Evolutionary conservation across 139 green algal genomes (phyloP).

Genomic region (Chlorella sorokiniana): DNA sequence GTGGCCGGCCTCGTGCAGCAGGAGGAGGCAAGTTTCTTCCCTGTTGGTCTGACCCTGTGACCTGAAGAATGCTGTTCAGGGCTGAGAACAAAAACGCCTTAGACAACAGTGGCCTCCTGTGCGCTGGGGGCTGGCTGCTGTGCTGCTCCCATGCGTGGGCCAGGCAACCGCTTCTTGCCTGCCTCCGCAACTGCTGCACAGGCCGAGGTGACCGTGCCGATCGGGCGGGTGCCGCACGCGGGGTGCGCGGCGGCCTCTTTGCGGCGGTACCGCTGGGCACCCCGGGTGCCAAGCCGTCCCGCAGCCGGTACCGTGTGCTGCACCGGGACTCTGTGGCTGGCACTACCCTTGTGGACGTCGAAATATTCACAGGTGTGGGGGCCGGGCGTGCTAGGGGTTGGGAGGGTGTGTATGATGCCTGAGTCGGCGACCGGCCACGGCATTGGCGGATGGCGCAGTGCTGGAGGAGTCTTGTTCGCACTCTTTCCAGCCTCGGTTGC

Average conservation of each 20-base stretch:
- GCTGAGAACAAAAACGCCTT: too few relatives aligned
- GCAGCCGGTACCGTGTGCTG: slow-evolving; percentile 45
- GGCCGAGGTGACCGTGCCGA: slow-evolving; percentile 47
- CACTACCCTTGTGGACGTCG: slow-evolving; percentile 33
- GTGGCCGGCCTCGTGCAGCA: slow-evolving; percentile 24
- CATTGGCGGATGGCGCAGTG: too few relatives aligned
- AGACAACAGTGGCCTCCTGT: not conserved
- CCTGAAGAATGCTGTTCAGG: not conserved
- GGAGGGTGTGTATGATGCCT: not conserved
- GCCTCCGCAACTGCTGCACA: not conserved
- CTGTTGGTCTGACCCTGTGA: not conserved
- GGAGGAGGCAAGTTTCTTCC: slow-evolving; percentile 2
- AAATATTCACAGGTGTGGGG: slow-evolving; percentile 19
- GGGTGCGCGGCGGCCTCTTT: slow-evolving; percentile 47
- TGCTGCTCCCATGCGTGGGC: not conserved
- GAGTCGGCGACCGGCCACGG: too few relatives aligned
- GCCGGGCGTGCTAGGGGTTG: not conserved
- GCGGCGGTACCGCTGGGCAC: slow-evolving; percentile 15
- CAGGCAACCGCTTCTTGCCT: not conserved
- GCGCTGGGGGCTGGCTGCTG: not conserved
- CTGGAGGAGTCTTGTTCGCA: too few relatives aligned
- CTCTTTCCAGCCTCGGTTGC: too few relatives aligned
- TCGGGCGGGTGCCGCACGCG: slow-evolving; percentile 39
- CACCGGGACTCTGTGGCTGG: not conserved
- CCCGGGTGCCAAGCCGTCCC: slow-evolving; percentile 45